These are phyloP conservation scores for Datisca glomerata DNA, from an alignment of 306 rosid genomes.

Conservation along the genomic window DNA sequence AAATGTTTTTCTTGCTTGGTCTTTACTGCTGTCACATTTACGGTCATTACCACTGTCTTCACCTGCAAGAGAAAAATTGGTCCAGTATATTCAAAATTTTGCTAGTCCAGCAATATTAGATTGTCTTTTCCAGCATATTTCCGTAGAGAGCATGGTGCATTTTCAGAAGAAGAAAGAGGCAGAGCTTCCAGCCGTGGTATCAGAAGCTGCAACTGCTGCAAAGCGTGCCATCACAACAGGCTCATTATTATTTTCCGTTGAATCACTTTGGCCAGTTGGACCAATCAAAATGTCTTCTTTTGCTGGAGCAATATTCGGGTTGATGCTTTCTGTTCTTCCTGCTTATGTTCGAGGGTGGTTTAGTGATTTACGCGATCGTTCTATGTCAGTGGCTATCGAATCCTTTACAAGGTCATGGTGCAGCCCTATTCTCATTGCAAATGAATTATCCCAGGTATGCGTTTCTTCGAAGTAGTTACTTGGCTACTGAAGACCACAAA, in stretches of 20 bases:
- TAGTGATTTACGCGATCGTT: slow-evolving; percentile 74
- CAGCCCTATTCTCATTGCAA: slow-evolving; percentile 83
- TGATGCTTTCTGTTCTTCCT: slow-evolving; percentile 88
- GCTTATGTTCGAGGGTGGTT: slow-evolving; percentile 95
- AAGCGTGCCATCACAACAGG: slow-evolving; percentile 53
- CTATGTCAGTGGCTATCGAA: slow-evolving; percentile 50
- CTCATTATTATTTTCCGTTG: slow-evolving; percentile 46
- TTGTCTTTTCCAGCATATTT: slow-evolving; percentile 90
- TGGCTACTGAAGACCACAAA: too few species aligned
- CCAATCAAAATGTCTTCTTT: slow-evolving; percentile 54
- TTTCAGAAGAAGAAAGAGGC: slow-evolving; percentile 63
- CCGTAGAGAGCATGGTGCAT: slow-evolving; percentile 40
- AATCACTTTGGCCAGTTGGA: slow-evolving; percentile 74
- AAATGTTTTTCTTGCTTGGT: slow-evolving; percentile 81
- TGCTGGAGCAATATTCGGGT: slow-evolving; percentile 75
- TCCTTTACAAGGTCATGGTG: slow-evolving; percentile 77
- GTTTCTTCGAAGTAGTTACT: too few species aligned
- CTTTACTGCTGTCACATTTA: slow-evolving; percentile 71
- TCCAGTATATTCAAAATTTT: slow-evolving; percentile 76
- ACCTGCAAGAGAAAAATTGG: slow-evolving; percentile 61
- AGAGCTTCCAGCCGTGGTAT: slow-evolving; percentile 42
- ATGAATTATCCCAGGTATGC: slow-evolving; percentile 74
- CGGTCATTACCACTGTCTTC: slow-evolving; percentile 75
- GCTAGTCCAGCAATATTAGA: slow-evolving; percentile 60
- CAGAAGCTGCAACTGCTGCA: slow-evolving; percentile 66